Evolutionary conservation across 1,284 basidiomycete species (phyloP), one percentile per base, ranked within the genome.

Genomic region (Apiotrichum sp.): DNA sequence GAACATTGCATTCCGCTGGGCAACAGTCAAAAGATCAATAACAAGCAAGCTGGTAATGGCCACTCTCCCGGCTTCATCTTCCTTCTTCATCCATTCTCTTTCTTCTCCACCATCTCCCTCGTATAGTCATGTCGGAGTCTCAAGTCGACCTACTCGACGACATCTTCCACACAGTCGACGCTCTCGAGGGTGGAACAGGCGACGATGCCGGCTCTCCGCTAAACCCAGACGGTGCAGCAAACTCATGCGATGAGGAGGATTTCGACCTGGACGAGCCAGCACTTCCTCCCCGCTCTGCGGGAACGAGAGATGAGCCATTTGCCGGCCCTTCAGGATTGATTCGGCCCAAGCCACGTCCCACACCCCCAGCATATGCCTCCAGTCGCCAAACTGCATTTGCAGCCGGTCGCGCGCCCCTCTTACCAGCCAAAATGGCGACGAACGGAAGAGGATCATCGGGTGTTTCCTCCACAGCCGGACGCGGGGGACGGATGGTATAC

Each of bases 401-500:
- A 13, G 13, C 38, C 40, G n/a, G 14, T 29, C 40, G 6, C 33
- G 33, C 13, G 6, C 22, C 14, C 33, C n/a, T 31, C 45, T n/a
- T 10, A 14, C 45, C 14, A 6, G 22, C 38, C 39, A 31, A 4
- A 54, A 49, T 40, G 40, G 55, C 47, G 6, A 9, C n/a, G 2
- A 22, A 22, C 22, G 22, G 22, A 22, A 22, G 22, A 22, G 22
- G 22, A 22, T 22, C 22, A 22, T 22, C 22, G 22, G 16, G 5
- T 8, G 35, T 39, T n/a, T n/a, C 35, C 13, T 10, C 49, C 22
- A 6, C 49, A 2, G 10, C 10, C 5, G 62, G 62, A 9, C 61
- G 54, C 42, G 59, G 62, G 9, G 68, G 65, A 29, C 62, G 62
- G 47, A 46, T 61, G 41, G 62, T 65, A 32, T 65, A 68, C 56